phyloP scores from a whole-genome alignment of 371 early-diverging fungal genomes.

The Mucor velutinosus region DNA sequence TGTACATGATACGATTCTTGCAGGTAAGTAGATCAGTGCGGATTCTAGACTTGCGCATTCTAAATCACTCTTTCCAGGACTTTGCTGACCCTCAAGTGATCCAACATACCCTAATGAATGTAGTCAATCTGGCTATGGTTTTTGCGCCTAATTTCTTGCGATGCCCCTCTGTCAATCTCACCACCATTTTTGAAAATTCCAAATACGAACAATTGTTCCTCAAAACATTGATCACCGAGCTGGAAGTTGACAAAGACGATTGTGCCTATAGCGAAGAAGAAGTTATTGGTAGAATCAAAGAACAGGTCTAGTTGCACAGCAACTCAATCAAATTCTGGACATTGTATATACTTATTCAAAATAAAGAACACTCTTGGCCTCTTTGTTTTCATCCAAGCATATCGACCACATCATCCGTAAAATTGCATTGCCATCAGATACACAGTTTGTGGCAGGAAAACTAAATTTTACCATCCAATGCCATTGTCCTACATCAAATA shows the following conservation, averaged over 20 bases:
- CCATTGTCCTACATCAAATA: constrained; percentile 1
- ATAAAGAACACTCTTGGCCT: neutral
- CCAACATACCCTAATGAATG: constrained; percentile 84
- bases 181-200: constrained; percentile 79
- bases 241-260: constrained; percentile 25
- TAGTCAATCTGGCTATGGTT: constrained; percentile 92
- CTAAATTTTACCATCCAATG: neutral
- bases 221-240: constrained; percentile 32
- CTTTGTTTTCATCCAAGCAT: neutral
- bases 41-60: neutral
- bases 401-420: too few species aligned
- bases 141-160: constrained; percentile 94
- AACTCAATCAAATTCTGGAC: neutral
- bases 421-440: too few species aligned
- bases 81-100: constrained; percentile 73
- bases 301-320: neutral
- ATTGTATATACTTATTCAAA: neutral
- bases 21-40: constrained; percentile 41
- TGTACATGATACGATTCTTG: constrained; percentile 82
- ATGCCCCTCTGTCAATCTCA: constrained; percentile 80
- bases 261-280: constrained; percentile 26
- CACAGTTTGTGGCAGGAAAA: too few species aligned
- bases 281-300: constrained; percentile 15
- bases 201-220: constrained; percentile 64
- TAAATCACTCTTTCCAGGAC: constrained; percentile 39